These are phyloP conservation scores for Calonectria leucothoes DNA, from an alignment of 2,329 filamentous ascomycete genomes.

Conservation along the genomic window DNA sequence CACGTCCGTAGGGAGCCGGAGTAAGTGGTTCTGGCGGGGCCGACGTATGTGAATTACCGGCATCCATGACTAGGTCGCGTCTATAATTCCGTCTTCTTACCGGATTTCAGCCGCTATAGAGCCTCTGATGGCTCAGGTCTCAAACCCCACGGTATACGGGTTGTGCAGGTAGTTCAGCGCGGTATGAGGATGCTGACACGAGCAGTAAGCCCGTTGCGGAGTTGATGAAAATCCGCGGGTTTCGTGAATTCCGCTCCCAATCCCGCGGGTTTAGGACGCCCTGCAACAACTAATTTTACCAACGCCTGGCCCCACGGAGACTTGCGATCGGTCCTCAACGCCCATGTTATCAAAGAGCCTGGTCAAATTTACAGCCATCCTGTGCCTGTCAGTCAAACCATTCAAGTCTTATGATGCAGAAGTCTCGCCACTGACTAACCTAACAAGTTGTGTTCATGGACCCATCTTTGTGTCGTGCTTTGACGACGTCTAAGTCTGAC, in stretches of 20 bases:
- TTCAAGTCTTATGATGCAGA: too few relatives aligned
- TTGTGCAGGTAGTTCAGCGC: neutral
- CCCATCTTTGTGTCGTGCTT: too few relatives aligned
- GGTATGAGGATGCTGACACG: neutral
- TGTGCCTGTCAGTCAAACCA: too few relatives aligned
- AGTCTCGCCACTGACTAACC: too few relatives aligned
- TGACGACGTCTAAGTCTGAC: too few relatives aligned
- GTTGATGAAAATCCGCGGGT: neutral
- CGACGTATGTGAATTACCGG: neutral
- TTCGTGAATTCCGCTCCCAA: neutral
- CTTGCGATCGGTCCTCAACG: too few relatives aligned
- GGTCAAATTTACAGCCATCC: too few relatives aligned
- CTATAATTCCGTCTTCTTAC: neutral
- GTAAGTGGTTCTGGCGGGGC: slow-evolving; percentile 4
- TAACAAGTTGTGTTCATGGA: too few relatives aligned
- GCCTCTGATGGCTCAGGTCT: too few relatives aligned
- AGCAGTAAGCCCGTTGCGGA: neutral
- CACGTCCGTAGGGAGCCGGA: slow-evolving; percentile 53
- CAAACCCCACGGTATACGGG: neutral
- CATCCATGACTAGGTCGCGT: neutral
- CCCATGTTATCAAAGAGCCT: too few relatives aligned
- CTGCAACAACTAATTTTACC: too few relatives aligned
- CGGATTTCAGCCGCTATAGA: neutral
- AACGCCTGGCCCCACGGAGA: too few relatives aligned
- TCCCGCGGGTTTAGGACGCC: neutral